Evolutionary conservation across 768 basidiomycete species (phyloP).

Genomic region (Panaeolus cyanescens): DNA sequence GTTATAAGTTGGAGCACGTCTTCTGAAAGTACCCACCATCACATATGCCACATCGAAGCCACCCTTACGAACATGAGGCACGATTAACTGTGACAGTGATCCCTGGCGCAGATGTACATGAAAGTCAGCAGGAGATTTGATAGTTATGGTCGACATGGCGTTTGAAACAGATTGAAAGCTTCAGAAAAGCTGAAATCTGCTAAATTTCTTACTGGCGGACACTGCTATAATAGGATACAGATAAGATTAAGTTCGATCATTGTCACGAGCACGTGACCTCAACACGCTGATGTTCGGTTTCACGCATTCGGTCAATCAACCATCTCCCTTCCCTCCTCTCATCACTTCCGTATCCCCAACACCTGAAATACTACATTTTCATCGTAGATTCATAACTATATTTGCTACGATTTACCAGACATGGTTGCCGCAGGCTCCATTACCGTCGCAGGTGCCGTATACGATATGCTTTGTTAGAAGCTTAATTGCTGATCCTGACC

Average conservation of each 20-base stretch:
- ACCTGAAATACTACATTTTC: constrained; percentile 5
- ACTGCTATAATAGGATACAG: not conserved
- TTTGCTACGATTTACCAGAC: constrained; percentile 12
- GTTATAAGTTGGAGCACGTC: constrained; percentile 4
- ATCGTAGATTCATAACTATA: not conserved
- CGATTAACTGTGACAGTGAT: constrained; percentile 76
- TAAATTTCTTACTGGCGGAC: not conserved
- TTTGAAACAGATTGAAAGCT: constrained; percentile 7
- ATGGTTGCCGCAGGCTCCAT: constrained; percentile 90
- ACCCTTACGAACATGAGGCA: constrained; percentile 86
- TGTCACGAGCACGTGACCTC: constrained; percentile 37
- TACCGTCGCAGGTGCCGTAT: constrained; percentile 72
- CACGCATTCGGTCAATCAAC: constrained; percentile 17
- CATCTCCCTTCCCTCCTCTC: constrained; percentile 13
- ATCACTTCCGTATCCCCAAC: constrained; percentile 10
- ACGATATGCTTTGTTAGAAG: constrained; percentile 17
- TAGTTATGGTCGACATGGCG: constrained; percentile 39
- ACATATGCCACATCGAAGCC: constrained; percentile 94
- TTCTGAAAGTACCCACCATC: constrained; percentile 63
- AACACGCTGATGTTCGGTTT: constrained; percentile 40
- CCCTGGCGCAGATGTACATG: constrained; percentile 97
- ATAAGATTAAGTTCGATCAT: constrained; percentile 19
- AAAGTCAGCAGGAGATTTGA: constrained; percentile 82
- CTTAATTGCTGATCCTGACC: constrained; percentile 11
- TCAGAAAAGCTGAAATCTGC: constrained; percentile 25